Evolutionary conservation across 2,329 filamentous ascomycete species (phyloP), one percentile per base, ranked within the genome.

Genomic region (Proliferodiscus dingleyae): DNA sequence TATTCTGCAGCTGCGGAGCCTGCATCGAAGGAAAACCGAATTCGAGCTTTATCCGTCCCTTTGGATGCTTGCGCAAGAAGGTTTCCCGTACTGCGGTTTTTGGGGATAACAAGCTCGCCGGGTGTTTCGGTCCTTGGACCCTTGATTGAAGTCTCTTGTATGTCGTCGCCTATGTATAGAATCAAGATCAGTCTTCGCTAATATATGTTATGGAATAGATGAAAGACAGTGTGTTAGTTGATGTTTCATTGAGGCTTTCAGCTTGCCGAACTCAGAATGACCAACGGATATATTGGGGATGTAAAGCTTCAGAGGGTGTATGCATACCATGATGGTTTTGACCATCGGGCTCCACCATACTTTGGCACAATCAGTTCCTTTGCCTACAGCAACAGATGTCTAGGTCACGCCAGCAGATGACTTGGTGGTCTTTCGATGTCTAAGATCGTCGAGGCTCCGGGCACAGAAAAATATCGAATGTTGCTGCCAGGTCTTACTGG

Each of bases 1-100:
- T 80, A 80, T 56, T 87, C 84, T 58, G 72, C 67, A 18, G 50
- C 66, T 62, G 50, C 68, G 67, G 54, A 77, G 23, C 81, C 78
- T 47, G 80, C 81, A 65, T 93, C 89, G 61, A 90, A 82, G 41
- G 88, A 91, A 68, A 88, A 83, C 50, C 85, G 83, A 64, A 81
- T 74, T 68, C 79, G 72, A 55, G 75, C 72, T 53, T 75, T 79
- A 55, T 83, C 79, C 41, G 77, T 66, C 64, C 63, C 47, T 21
- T 49, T 46, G n/a, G 53, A 43, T 53, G 69, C 63, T 53, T 74
- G 63, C 47, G 57, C 43, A 38, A 62, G 66, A 49, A 83, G 70
- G 60, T 82, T 83, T 42, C 78, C 74, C n/a, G 80, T 82, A 63
- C 80, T 83, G 58, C 76, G 72, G 63, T 82, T 83, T 66, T 82